Evolutionary conservation across 73 alveolate species (phyloP).

Genomic region (Paramecium sexaurelia): DNA sequence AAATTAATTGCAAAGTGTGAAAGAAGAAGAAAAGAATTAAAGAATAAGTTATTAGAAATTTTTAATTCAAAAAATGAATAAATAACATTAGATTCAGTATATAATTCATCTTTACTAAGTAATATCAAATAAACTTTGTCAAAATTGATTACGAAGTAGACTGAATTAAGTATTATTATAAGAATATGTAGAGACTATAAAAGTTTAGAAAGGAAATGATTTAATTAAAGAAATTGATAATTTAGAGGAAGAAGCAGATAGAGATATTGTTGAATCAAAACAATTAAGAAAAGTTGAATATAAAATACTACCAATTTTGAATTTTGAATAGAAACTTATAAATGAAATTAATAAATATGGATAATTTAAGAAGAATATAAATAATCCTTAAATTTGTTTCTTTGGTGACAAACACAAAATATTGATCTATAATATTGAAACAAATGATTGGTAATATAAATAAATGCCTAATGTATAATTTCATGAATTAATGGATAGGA

Average conservation of each 20-base stretch:
- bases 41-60: background rate
- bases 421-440: constrained; percentile 71
- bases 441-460: constrained; percentile 70
- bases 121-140: background rate
- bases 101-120: background rate
- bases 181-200: background rate
- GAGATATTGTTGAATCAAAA: background rate
- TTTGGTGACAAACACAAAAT: constrained; percentile 85
- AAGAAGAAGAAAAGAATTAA: background rate
- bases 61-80: background rate
- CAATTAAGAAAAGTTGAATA: background rate
- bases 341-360: constrained; percentile 8
- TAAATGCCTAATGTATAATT: background rate
- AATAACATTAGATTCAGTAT: background rate
- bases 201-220: constrained; percentile 8
- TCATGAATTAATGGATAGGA: background rate
- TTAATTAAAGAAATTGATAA: background rate
- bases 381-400: constrained; percentile 74
- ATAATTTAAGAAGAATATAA: background rate
- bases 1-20: background rate
- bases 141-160: background rate
- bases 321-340: background rate
- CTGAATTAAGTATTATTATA: background rate
- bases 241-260: constrained; percentile 43
- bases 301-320: background rate